These are phyloP conservation scores for Cudoniella acicularis DNA, from an alignment of 495 filamentous ascomycete genomes.

Conservation along the genomic window DNA sequence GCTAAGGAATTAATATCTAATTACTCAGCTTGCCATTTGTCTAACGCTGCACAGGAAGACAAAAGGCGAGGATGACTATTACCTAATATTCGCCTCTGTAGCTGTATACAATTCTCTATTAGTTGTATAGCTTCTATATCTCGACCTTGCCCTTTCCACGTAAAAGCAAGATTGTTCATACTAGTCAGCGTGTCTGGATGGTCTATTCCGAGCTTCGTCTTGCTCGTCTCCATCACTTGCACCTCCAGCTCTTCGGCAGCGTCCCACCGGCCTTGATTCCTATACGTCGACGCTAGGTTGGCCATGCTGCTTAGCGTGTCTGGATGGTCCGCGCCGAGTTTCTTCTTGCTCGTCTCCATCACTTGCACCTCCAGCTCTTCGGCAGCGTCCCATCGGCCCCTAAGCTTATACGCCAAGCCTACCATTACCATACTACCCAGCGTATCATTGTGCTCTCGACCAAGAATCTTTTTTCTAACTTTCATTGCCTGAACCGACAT, in stretches of 20 bases:
- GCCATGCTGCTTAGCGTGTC: constrained; percentile 33
- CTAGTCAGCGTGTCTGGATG: constrained; percentile 33
- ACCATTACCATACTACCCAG: constrained; percentile 19
- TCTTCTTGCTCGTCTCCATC: constrained; percentile 27
- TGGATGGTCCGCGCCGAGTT: constrained; percentile 33
- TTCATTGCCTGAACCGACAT: constrained; percentile 16
- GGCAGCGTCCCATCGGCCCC: constrained; percentile 27
- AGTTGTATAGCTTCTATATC: constrained; percentile 29
- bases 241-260: constrained; percentile 31
- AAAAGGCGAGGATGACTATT: background rate
- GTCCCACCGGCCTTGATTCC: constrained; percentile 28
- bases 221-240: constrained; percentile 27
- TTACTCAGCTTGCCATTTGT: too few relatives aligned
- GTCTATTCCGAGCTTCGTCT: constrained; percentile 30
- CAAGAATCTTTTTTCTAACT: constrained; percentile 21
- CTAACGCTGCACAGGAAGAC: too few relatives aligned
- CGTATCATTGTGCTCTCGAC: constrained; percentile 24
- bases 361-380: constrained; percentile 32
- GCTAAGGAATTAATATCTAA: too few relatives aligned
- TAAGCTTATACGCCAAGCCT: constrained; percentile 17
- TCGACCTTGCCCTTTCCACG: constrained; percentile 21
- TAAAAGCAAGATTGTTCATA: constrained; percentile 30
- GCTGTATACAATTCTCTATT: constrained; percentile 20
- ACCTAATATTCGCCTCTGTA: background rate
- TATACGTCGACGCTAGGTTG: constrained; percentile 30